Percentiles rank a stretch among this genome's conserved stretches.
Evolutionary conservation across 1,284 basidiomycete species (phyloP).

Genomic region (Pseudozyma tsukubaensis): DNA sequence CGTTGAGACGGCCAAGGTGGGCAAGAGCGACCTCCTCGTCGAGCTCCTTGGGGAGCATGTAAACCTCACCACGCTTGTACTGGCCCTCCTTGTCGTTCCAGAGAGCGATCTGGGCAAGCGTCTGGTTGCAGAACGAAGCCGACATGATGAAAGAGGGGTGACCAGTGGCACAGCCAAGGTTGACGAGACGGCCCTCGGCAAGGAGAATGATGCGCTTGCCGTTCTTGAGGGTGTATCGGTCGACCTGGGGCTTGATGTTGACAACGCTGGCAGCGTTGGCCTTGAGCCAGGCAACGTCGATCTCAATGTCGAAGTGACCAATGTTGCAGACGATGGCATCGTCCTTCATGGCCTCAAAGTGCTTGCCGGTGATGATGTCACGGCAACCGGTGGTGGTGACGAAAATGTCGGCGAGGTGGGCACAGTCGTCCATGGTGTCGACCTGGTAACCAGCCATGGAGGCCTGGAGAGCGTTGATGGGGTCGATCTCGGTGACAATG

Average conservation of each 20-base stretch:
- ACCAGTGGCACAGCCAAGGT: constrained; percentile 83
- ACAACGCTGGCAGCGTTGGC: constrained; percentile 83
- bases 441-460: constrained; percentile 99
- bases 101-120: constrained; percentile 96
- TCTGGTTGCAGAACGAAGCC: constrained; percentile 99
- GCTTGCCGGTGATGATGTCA: constrained; percentile 93
- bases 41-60: constrained; percentile 88
- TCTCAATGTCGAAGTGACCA: constrained; percentile 98
- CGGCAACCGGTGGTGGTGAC: constrained; percentile 99
- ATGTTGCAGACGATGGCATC: constrained; percentile 99
- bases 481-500: constrained; percentile 96
- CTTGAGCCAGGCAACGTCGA: constrained; percentile 99
- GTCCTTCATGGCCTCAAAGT: constrained; percentile 95
- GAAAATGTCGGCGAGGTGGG: constrained; percentile 87
- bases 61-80: constrained; percentile 78
- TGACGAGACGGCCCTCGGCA: constrained; percentile 97
- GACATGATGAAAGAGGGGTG: constrained; percentile 91
- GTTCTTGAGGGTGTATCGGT: constrained; percentile 87
- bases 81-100: constrained; percentile 81
- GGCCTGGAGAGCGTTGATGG: constrained; percentile 99
- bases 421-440: constrained; percentile 97
- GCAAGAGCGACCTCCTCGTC: constrained; percentile 99
- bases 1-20: constrained; percentile 88
- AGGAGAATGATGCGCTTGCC: constrained; percentile 89
- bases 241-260: constrained; percentile 99